These are phyloP conservation scores for Aphanomyces euteiches DNA, from an alignment of 352 stramenopile species.

Conservation along the genomic window DNA sequence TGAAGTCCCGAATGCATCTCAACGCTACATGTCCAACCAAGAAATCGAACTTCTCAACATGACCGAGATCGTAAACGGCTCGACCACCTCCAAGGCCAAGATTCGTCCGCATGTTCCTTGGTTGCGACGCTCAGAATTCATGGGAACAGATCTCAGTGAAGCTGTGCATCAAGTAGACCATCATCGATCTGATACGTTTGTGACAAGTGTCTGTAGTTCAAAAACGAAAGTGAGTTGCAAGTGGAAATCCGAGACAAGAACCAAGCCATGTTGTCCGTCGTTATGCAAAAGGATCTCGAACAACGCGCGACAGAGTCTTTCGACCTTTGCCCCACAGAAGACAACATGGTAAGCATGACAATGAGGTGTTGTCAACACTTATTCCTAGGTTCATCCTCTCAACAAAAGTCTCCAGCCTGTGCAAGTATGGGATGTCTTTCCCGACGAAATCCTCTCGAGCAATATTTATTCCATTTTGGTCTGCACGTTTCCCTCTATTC, in stretches of 20 bases:
- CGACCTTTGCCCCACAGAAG: slow-evolving; percentile 56
- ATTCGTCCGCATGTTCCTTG: slow-evolving; percentile 68
- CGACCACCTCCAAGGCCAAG: slow-evolving; percentile 55
- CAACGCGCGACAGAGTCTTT: slow-evolving; percentile 80
- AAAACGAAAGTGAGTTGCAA: slow-evolving; percentile 83
- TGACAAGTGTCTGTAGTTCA: slow-evolving; percentile 41
- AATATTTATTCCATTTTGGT: slow-evolving; percentile 85
- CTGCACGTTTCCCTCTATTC: slow-evolving; percentile 30
- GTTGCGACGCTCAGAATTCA: slow-evolving; percentile 79
- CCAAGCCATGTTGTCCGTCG: slow-evolving; percentile 70
- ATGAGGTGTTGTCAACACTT: not conserved
- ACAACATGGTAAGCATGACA: slow-evolving; percentile 37
- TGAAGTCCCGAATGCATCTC: slow-evolving; percentile 38
- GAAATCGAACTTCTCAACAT: slow-evolving; percentile 27
- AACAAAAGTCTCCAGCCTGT: slow-evolving; percentile 77
- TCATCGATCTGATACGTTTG: not conserved
- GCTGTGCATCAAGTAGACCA: slow-evolving; percentile 62
- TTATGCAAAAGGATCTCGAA: slow-evolving; percentile 62
- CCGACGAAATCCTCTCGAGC: slow-evolving; percentile 63
- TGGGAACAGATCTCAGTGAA: slow-evolving; percentile 83
- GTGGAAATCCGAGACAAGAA: slow-evolving; percentile 74
- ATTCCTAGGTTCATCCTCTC: slow-evolving; percentile 56
- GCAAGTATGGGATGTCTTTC: slow-evolving; percentile 80
- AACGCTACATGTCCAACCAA: slow-evolving; percentile 19
- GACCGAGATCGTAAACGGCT: slow-evolving; percentile 27